Percentiles rank a stretch among this genome's conserved stretches.
Conservation (phyloP, 345 rosid species). For the Tarenaya hassleriana region DNA sequence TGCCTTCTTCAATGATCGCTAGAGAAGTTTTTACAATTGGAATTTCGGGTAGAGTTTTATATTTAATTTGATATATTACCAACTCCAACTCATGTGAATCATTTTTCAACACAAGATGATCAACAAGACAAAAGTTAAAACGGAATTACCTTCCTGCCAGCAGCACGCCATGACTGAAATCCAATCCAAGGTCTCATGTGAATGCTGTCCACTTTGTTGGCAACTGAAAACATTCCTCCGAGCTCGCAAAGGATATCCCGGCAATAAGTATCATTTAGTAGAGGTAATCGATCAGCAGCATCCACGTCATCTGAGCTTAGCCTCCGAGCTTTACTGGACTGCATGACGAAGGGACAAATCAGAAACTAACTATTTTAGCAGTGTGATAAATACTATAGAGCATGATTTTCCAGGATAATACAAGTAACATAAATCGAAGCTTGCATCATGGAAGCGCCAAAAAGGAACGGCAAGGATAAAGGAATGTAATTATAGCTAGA, state of each 20-base stretch:
- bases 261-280: constrained; percentile 60
- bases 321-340: constrained; percentile 72
- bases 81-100: constrained; percentile 1
- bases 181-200: constrained; percentile 99
- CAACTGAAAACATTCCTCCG: constrained; percentile 96
- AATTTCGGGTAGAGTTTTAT: too few species aligned
- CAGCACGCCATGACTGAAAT: constrained; percentile 96
- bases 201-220: constrained; percentile 79
- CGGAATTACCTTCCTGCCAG: constrained; percentile 87
- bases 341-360: constrained; percentile 20
- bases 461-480: background rate
- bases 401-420: constrained; percentile 1
- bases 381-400: background rate
- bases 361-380: constrained; percentile 15
- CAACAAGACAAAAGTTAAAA: constrained; percentile 17
- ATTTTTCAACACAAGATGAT: background rate
- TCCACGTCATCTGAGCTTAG: constrained; percentile 93
- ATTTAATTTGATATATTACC: too few species aligned
- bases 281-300: constrained; percentile 70
- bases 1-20: too few species aligned
- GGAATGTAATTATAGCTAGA: background rate
- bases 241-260: constrained; percentile 73
- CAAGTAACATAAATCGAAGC: background rate
- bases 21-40: too few species aligned
- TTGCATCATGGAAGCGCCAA: background rate